phyloP scores from a whole-genome alignment of 2,329 filamentous ascomycete genomes.

The Drechslerella coelobrocha region DNA sequence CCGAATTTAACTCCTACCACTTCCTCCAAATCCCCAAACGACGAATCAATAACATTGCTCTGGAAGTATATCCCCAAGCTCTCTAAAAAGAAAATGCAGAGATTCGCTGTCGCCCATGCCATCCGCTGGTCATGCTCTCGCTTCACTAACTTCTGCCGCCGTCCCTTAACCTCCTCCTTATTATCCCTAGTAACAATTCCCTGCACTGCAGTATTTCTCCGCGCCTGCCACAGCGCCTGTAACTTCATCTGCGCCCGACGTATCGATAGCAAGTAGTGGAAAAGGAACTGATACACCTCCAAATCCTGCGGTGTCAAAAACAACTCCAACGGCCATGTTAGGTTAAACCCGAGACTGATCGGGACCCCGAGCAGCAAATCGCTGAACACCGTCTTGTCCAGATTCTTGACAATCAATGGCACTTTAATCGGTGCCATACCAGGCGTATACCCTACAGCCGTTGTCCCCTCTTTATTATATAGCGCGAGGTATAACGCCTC shows the following conservation, averaged over 20 bases:
- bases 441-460: conserved; percentile 53
- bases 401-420: conserved; percentile 58
- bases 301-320: conserved; percentile 81
- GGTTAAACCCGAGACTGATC: conserved; percentile 72
- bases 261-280: conserved; percentile 84
- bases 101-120: conserved; percentile 88
- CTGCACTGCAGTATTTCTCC: conserved; percentile 72
- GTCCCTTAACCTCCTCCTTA: conserved; percentile 66
- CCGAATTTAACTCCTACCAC: conserved; percentile 52
- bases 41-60: conserved; percentile 80
- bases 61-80: conserved; percentile 89
- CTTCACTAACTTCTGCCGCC: conserved; percentile 69
- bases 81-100: conserved; percentile 85
- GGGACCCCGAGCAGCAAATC: conserved; percentile 83
- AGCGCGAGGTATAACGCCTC: conserved; percentile 74
- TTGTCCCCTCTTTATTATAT: conserved; percentile 59
- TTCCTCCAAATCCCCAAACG: conserved; percentile 77
- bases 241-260: conserved; percentile 84
- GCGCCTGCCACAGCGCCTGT: conserved; percentile 82
- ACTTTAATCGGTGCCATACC: conserved; percentile 40
- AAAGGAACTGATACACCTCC: conserved; percentile 80
- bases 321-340: conserved; percentile 81
- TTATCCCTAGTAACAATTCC: conserved; percentile 68
- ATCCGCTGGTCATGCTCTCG: conserved; percentile 75
- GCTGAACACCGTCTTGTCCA: conserved; percentile 66